Evolutionary conservation across 768 basidiomycete genomes (phyloP).

Genomic region (Suillus luteus): DNA sequence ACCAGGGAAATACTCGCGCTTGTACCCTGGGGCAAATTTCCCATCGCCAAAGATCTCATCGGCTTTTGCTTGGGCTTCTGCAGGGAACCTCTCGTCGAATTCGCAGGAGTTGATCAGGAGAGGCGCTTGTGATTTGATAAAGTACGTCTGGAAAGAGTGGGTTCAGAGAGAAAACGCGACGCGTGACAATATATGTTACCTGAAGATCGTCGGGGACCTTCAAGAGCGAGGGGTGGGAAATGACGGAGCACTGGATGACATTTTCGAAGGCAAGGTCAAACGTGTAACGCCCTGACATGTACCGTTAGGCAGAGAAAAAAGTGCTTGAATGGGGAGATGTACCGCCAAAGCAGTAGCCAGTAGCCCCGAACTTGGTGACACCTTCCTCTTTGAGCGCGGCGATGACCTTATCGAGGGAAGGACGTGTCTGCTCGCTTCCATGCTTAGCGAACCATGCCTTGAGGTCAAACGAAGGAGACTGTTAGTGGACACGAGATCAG

Average conservation of each 20-base stretch:
- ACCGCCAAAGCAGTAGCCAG: conserved; percentile 75
- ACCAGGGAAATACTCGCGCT: conserved; percentile 48
- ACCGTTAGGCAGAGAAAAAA: background rate
- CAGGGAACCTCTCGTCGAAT: conserved; percentile 35
- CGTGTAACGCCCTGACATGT: conserved; percentile 37
- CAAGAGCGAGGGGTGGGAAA: conserved; percentile 51
- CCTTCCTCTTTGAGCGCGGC: conserved; percentile 58
- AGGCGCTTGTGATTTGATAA: conserved; percentile 36
- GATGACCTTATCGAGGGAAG: conserved; percentile 57
- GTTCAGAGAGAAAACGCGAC: background rate
- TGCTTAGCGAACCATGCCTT: conserved; percentile 48
- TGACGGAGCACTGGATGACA: conserved; percentile 39
- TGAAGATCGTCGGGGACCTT: conserved; percentile 41
- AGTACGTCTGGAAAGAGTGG: conserved; percentile 32
- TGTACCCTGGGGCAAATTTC: conserved; percentile 46
- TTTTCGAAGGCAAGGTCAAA: conserved; percentile 48
- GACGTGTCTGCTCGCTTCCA: conserved; percentile 41
- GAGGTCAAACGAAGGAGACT: conserved; percentile 40
- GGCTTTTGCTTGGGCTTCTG: conserved; percentile 33
- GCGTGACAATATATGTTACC: conserved; percentile 17
- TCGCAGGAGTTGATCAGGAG: conserved; percentile 46
- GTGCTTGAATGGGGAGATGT: conserved; percentile 14
- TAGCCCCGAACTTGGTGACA: conserved; percentile 56
- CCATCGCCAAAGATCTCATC: conserved; percentile 42
- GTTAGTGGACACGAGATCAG: background rate